Evolutionary conservation across 164 flowering plant species (phyloP).

Genomic region (Stephania japonica): DNA sequence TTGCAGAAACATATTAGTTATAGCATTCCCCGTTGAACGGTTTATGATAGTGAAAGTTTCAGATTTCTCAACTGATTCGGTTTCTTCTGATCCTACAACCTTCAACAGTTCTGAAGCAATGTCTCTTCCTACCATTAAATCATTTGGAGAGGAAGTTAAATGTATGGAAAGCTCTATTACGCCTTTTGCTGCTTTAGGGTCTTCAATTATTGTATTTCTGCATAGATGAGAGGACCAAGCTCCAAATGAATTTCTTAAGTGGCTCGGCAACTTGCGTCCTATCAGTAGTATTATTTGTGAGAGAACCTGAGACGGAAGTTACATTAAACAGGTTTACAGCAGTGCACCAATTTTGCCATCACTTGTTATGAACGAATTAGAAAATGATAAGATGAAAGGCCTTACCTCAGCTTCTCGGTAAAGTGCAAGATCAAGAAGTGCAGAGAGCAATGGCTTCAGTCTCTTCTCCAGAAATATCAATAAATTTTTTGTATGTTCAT

Average conservation of each 20-base stretch:
- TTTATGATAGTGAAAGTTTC: constrained; percentile 52
- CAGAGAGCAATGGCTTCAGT: constrained; percentile 52
- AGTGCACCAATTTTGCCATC: background rate
- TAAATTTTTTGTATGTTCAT: constrained; percentile 29
- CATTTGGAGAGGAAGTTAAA: constrained; percentile 48
- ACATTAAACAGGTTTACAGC: background rate
- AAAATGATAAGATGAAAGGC: background rate
- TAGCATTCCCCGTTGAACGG: constrained; percentile 39
- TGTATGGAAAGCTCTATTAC: constrained; percentile 38
- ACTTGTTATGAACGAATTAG: background rate
- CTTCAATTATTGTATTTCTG: constrained; percentile 30
- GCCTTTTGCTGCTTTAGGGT: constrained; percentile 47
- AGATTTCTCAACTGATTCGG: constrained; percentile 33
- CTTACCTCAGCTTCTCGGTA: constrained; percentile 53
- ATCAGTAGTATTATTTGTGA: constrained; percentile 49
- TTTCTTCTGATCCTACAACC: constrained; percentile 40
- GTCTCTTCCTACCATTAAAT: constrained; percentile 44
- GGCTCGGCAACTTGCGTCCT: constrained; percentile 40
- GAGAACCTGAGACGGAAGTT: constrained; percentile 38
- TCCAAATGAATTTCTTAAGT: constrained; percentile 44
- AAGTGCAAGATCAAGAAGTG: constrained; percentile 44
- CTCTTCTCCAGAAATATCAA: constrained; percentile 38
- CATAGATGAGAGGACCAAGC: constrained; percentile 49
- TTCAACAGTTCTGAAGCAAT: constrained; percentile 53
- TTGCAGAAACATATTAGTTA: constrained; percentile 45